A percentile compares a stretch with the other conserved stretches of the same genome.
These are phyloP conservation scores for Chlamydomonas incerta DNA, from an alignment of 139 green algal genomes.

Conservation along the genomic window DNA sequence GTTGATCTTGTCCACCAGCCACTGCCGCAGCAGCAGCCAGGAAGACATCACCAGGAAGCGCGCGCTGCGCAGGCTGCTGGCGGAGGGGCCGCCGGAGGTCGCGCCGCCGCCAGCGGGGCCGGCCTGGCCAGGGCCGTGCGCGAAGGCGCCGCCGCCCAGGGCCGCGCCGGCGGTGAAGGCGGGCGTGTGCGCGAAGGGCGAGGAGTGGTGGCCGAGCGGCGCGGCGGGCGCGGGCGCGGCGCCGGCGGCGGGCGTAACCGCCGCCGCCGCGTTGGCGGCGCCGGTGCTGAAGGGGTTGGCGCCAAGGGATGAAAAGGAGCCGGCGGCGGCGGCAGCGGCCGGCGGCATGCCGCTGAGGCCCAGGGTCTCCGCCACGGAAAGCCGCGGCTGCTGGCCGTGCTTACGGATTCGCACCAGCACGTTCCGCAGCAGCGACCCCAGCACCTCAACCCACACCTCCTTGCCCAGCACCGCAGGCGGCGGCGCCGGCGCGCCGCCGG, in stretches of 20 bases:
- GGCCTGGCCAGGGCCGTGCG: too few relatives aligned
- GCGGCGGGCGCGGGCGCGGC: too few relatives aligned
- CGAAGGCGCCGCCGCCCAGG: too few relatives aligned
- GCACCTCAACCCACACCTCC: slow-evolving; percentile 30
- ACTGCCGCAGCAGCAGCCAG: slow-evolving; percentile 58
- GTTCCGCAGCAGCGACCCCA: not conserved
- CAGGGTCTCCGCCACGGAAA: not conserved
- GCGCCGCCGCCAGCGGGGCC: too few relatives aligned
- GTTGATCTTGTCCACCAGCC: slow-evolving; percentile 54
- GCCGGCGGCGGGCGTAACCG: too few relatives aligned
- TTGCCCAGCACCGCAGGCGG: not conserved
- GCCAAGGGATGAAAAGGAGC: not conserved
- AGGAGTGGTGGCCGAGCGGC: not conserved
- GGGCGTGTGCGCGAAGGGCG: not conserved
- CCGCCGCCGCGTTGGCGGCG: not conserved
- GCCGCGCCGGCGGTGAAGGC: not conserved
- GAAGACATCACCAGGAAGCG: slow-evolving; percentile 47
- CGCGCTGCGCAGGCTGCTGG: slow-evolving; percentile 8
- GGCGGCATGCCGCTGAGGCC: too few relatives aligned
- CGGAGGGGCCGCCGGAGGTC: not conserved
- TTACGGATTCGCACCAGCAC: not conserved
- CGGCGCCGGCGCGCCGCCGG: not conserved
- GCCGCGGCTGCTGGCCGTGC: not conserved
- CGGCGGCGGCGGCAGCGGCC: not conserved
- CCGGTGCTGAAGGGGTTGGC: not conserved